A percentile compares a stretch with the other conserved stretches of the same genome.
Conservation (phyloP, 495 filamentous ascomycete species). For the Cairneyella variabilis region DNA sequence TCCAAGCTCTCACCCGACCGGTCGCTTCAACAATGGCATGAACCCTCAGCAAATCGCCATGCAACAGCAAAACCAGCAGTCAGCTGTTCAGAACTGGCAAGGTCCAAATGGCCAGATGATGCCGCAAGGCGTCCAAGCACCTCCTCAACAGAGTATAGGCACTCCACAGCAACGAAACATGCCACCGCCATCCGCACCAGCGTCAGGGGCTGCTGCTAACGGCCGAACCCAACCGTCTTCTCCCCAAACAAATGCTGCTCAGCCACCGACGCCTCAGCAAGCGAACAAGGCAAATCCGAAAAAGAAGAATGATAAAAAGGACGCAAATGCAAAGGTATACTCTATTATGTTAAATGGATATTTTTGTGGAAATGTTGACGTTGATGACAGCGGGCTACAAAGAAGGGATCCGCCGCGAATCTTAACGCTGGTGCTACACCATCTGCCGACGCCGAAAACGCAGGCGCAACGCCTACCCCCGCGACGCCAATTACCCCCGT, state of each 20-base stretch:
- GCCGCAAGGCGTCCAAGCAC: constrained; percentile 51
- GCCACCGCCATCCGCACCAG: constrained; percentile 85
- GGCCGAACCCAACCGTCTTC: constrained; percentile 70
- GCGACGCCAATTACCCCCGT: constrained; percentile 85
- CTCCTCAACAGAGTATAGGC: constrained; percentile 60
- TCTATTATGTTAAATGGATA: constrained; percentile 25
- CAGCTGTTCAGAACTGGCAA: constrained; percentile 30
- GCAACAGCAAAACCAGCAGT: constrained; percentile 35
- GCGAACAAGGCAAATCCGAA: constrained; percentile 75
- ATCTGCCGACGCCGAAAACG: constrained; percentile 66
- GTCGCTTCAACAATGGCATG: constrained; percentile 60
- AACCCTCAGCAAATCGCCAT: constrained; percentile 48
- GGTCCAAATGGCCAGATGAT: constrained; percentile 61
- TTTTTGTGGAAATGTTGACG: constrained; percentile 30
- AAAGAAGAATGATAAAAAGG: constrained; percentile 71
- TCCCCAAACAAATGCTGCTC: constrained; percentile 71
- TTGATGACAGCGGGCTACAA: constrained; percentile 51
- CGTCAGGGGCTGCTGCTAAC: constrained; percentile 52
- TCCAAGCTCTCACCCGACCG: constrained; percentile 76
- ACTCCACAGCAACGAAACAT: constrained; percentile 78
- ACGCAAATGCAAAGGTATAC: constrained; percentile 71
- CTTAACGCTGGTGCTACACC: constrained; percentile 60
- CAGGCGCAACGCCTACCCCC: constrained; percentile 73
- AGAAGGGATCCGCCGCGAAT: constrained; percentile 63
- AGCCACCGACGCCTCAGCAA: constrained; percentile 86